Evolutionary conservation across 2,329 filamentous ascomycete genomes (phyloP).

Genomic region (Colletotrichum navitas): DNA sequence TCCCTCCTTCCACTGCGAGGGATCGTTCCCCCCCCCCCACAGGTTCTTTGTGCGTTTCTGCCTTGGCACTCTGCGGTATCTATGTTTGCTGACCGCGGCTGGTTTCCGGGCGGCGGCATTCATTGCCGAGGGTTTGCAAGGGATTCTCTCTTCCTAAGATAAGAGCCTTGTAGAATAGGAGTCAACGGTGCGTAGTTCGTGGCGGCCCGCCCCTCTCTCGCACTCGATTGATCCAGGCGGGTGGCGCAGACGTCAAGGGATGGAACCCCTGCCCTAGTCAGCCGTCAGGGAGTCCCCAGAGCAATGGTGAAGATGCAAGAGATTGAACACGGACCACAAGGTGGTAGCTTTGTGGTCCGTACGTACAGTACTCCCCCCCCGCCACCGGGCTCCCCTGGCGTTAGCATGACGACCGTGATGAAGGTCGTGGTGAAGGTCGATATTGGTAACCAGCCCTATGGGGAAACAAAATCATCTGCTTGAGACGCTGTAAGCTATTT

Average conservation of each 20-base stretch:
- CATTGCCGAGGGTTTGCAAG: conserved; percentile 14
- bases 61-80: conserved; percentile 13
- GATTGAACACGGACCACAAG: conserved; percentile 24
- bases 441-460: conserved; percentile 26
- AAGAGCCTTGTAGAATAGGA: not conserved
- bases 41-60: not conserved
- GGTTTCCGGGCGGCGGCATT: not conserved
- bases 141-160: not conserved
- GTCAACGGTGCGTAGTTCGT: not conserved
- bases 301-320: conserved; percentile 35
- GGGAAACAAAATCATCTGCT: conserved; percentile 21
- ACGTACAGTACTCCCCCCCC: no score
- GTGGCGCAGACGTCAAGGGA: conserved; percentile 32
- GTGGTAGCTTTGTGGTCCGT: conserved; percentile 1
- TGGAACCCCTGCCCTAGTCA: conserved; percentile 1
- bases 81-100: not conserved
- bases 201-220: no score
- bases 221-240: conserved; percentile 23
- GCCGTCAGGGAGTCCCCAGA: conserved; percentile 13
- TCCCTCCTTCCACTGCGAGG: not conserved
- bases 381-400: conserved; percentile 12
- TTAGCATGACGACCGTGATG: conserved; percentile 36
- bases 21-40: no score
- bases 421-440: conserved; percentile 10
- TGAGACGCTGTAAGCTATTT: conserved; percentile 29